These are phyloP conservation scores for Colletotrichum theobromicola DNA, from an alignment of 2,329 filamentous ascomycete species.

Conservation along the genomic window DNA sequence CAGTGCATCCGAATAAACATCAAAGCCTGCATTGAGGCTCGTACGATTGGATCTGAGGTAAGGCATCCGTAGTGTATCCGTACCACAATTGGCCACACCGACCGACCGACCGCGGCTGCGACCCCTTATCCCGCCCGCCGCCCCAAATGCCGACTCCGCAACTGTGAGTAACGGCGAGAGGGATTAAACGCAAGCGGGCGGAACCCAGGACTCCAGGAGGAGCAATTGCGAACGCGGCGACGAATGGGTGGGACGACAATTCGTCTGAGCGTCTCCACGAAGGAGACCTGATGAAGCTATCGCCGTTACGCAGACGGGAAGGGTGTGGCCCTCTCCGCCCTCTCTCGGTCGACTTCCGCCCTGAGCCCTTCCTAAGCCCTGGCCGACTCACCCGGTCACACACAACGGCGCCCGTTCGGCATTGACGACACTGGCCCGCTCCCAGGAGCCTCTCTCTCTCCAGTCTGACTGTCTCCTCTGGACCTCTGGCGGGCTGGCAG, in stretches of 20 bases:
- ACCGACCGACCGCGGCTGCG: background rate
- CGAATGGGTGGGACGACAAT: background rate
- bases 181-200: conserved; percentile 6
- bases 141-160: background rate
- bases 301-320: background rate
- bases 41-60: background rate
- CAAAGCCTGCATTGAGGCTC: background rate
- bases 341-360: conserved; percentile 20
- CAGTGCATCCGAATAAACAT: background rate
- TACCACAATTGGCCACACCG: background rate
- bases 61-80: too few species aligned
- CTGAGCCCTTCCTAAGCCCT: too few species aligned
- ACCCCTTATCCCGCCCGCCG: background rate
- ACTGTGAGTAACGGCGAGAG: background rate
- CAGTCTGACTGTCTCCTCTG: too few species aligned
- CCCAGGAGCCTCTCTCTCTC: background rate
- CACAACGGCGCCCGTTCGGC: conserved; percentile 13
- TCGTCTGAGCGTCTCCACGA: conserved; percentile 12
- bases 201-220: conserved; percentile 8
- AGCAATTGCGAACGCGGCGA: background rate
- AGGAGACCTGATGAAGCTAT: conserved; percentile 3
- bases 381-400: conserved; percentile 8
- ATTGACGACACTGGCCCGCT: conserved; percentile 7
- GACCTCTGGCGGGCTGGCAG: too few species aligned
- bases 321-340: conserved; percentile 10